Base-by-base conservation (phyloP, 2,329 filamentous ascomycete species). In the Malbranchea cinnamomea region DNA sequence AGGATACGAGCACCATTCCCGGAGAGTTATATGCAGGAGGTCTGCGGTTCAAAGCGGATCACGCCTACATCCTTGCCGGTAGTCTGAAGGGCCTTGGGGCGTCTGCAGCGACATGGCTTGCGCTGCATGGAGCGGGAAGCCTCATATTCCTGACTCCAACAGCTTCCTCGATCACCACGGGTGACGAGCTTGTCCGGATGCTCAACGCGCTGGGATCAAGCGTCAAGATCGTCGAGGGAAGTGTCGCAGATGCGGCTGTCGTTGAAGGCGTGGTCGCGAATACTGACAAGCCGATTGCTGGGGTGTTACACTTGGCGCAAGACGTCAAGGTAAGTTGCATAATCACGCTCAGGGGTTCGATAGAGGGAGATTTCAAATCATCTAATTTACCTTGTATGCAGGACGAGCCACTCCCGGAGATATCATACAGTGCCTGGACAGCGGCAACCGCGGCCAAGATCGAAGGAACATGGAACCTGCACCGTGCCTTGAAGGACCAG, bases 71-170 rank as follows among this genome's bases (percentile, higher is more conserved):
- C 11, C 14, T 37, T 2, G 26, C 26, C 13, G 36, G 36, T 19
- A 30, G 33, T 5, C 14, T 28, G 4, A 30, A 33, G 10, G 36
- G 36, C 10, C 11, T 37, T 4, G 32, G 36, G n/a, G 22, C 26
- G 7, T 18, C 23, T 5, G 25, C 35, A 4, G 18, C 36, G 5
- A 28, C 25, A 2, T 35, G 30, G 30, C 30, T 37, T 26, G 27
- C 31, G n/a, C 18, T 28, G 21, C 26, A 25, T 16, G 36, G 52
- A 1, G 53, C 52, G 9, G 33, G 38, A 3, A 32, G 50, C 26
- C 23, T 56, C 3, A 40, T 48, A 3, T 45, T 50, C 21, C 27
- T 56, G 5, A 53, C 50, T 8, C 31, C 47, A 11, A 32, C 34
- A 15, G 44, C 41, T 14, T 37, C 31, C 2, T 22, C 12, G 14